Base-by-base conservation (phyloP, 2,329 filamentous ascomycete species). In the Microcera coccophila region DNA sequence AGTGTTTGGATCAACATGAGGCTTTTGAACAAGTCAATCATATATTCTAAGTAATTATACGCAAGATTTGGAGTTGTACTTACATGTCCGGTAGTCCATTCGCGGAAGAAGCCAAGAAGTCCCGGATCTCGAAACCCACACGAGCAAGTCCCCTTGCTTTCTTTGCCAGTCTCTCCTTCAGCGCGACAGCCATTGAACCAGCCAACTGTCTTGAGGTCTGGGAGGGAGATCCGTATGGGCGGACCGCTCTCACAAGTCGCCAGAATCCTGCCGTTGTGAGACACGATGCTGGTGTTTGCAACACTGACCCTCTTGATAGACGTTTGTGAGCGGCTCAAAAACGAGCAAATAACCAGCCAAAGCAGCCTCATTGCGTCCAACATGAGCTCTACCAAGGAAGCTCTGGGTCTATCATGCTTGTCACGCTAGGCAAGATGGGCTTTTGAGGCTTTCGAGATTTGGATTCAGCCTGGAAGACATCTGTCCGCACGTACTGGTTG, bases 171-270 rank as follows among this genome's bases (percentile, higher is more conserved):
- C 55, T 67, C 70, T 28, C 69, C 82, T 64, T 85, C 79, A 15
- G 76, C 76, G 14, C 53, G 62, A 2, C 67, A 64, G 5, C 82
- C 84, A 55, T 85, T 73, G 62, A 76, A 87, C 84, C 84, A 87
- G 31, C 83, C 84, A 7, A 87, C 70, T 0, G 84, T 87, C 49
- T 85, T 76, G 17, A 88, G 61, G 0, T 70, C 68, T 1, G 84
- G 84, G 5, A 87, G 64, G 7, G 76, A 69, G 37, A 87, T 70
- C 19, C 83, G 71, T 57, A 87, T 81, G 0, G 83, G 84, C 3
- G 82, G 83, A 0, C 84, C 84, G 50, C 81, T 86, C 60, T 87
- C 83, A 50, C 83, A 87, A 0, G 81, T 82, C 3, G 84, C 84
- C 45, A 88, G 57, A 4, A 81, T 82, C 48, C 83, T 70, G 9